Conservation (phyloP, 2,329 filamentous ascomycete genomes). For the Didymella arachidicola region DNA sequence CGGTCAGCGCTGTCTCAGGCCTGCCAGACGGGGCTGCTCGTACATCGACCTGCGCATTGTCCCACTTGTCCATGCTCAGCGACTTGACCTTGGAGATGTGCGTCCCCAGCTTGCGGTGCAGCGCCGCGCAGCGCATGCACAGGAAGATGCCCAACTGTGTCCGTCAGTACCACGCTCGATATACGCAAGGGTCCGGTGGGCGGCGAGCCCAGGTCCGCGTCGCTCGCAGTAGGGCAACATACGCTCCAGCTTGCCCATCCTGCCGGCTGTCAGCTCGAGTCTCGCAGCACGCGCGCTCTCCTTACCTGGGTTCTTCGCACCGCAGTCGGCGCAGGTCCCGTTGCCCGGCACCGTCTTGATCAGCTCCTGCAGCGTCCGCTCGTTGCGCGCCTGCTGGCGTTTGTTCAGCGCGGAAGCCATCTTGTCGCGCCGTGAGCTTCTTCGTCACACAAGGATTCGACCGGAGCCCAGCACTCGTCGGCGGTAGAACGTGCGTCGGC, state of each 20-base stretch:
- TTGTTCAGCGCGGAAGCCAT: constrained; percentile 86
- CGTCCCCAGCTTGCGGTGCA: constrained; percentile 95
- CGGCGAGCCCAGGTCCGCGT: constrained; percentile 16
- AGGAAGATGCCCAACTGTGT: constrained; percentile 88
- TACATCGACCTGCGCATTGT: constrained; percentile 94
- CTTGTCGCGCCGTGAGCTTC: constrained; percentile 14
- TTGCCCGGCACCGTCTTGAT: constrained; percentile 86
- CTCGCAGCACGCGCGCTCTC: constrained; percentile 25
- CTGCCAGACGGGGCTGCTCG: constrained; percentile 37
- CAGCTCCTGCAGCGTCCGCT: constrained; percentile 88
- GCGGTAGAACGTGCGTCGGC: constrained; percentile 19
- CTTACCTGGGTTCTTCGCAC: constrained; percentile 88
- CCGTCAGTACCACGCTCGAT: constrained; percentile 25
- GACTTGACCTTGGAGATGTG: constrained; percentile 99
- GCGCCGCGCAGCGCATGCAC: constrained; percentile 94
- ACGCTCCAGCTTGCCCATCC: constrained; percentile 98
- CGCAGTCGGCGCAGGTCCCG: constrained; percentile 92
- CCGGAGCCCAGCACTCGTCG: constrained; percentile 12
- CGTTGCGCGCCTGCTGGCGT: constrained; percentile 97
- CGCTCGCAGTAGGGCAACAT: constrained; percentile 50
- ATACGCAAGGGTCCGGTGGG: neutral
- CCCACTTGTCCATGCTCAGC: constrained; percentile 98
- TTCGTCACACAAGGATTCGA: constrained; percentile 14
- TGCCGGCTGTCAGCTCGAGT: constrained; percentile 54
- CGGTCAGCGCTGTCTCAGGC: constrained; percentile 21